Evolutionary conservation across 148 eudicot genomes (phyloP).

Genomic region (Chenopodium formosanum): DNA sequence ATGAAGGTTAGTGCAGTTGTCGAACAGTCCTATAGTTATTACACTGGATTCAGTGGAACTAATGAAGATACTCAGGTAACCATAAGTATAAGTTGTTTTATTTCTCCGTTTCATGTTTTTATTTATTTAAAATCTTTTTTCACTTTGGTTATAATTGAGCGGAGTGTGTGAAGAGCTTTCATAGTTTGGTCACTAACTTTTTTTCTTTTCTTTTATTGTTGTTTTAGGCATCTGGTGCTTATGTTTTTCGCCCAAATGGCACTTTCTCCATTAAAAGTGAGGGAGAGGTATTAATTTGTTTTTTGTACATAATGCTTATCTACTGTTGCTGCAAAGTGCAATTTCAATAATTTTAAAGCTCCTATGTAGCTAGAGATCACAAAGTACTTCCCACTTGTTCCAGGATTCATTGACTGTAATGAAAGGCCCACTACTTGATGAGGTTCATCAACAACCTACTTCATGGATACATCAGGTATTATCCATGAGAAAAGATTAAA

Average conservation of each 20-base stretch:
- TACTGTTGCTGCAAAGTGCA: background rate
- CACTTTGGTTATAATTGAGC: slow-evolving; percentile 1
- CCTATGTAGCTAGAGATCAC: background rate
- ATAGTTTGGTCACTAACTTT: slow-evolving; percentile 1
- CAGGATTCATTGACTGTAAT: slow-evolving; percentile 54
- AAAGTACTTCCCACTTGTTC: slow-evolving; percentile 15
- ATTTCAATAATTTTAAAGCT: background rate
- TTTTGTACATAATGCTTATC: slow-evolving; percentile 3
- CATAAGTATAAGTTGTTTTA: background rate
- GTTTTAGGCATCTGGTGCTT: slow-evolving; percentile 84
- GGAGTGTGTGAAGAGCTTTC: background rate
- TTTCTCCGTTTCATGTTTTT: background rate
- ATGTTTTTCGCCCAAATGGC: slow-evolving; percentile 87
- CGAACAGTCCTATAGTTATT: slow-evolving; percentile 41
- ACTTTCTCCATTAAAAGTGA: slow-evolving; percentile 43
- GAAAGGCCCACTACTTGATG: slow-evolving; percentile 66
- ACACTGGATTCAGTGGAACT: slow-evolving; percentile 40
- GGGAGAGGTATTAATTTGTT: slow-evolving; percentile 43
- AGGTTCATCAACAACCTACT: slow-evolving; percentile 64
- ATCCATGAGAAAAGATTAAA: background rate
- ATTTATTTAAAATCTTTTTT: background rate
- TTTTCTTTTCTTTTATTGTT: background rate
- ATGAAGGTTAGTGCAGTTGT: slow-evolving; percentile 39
- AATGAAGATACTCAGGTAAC: slow-evolving; percentile 46
- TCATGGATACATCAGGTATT: slow-evolving; percentile 73